Evolutionary conservation across 1,284 basidiomycete genomes (phyloP), one percentile per base, ranked within the genome.

Genomic region (Rhodotorula sp.): DNA sequence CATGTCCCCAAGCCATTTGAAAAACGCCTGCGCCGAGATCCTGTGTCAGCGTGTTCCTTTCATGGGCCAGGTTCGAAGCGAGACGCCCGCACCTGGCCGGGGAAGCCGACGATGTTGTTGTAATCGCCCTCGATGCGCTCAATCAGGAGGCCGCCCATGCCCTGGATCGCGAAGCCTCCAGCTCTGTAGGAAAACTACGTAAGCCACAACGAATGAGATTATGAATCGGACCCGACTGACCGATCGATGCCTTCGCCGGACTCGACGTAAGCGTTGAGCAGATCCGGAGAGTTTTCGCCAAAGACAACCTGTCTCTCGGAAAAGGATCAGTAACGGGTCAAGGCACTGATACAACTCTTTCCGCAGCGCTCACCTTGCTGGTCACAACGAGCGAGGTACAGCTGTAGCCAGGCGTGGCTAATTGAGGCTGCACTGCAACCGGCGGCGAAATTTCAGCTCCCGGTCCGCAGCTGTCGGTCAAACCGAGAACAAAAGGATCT

Each of bases 141-240:
- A 63, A 97, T 83, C 49, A 98, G 84, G 58, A 93, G 77, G 3
- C 89, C 90, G 0, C 93, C 95, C 1, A 89, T 84, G 3, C 93
- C 93, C 89, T 98, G 96, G 60, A 96, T 89, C 4, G 93, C 93
- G 80, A 98, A 98, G 0, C 96, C 96, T 6, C 95, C 96, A 0
- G 95, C 95, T 29, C 75, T 76, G 34, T 34, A 8, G 7, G 34
- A 8, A 5, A 34, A 5, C 34, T 29, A 34, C 34, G 34, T 34
- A 34, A 34, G 34, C 34, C 34, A 34, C 34, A 6, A 34, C 34
- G 7, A 34, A 34, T 5, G 23, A 5, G 12, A 14, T 12, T 10
- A 3, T 39, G 7, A 43, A n/a, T 29, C 16, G 57, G 20, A 48
- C 3, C 26, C 4, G 58, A 15, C 70, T 52, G 14, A 74, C 74